Base-by-base conservation (phyloP, 768 basidiomycete genomes). In the Leucocoprinus leucothites region DNA sequence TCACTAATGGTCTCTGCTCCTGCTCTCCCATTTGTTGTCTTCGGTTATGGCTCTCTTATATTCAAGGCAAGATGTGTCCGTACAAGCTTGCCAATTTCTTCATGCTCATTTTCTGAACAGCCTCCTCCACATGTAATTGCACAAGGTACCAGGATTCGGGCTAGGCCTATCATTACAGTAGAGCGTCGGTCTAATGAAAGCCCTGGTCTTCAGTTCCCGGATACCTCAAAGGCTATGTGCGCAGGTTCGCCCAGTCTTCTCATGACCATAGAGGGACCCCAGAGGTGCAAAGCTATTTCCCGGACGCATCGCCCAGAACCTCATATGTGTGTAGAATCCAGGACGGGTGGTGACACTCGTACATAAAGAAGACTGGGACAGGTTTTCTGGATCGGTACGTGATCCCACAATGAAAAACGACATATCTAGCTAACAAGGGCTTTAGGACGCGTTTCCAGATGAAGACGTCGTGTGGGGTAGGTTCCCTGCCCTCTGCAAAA, bases 231-330 rank as follows among this genome's bases (percentile, higher is more conserved):
- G 91, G 91, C 31, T 94, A 93, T 57, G 90, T 95, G 0, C 82
- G 94, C 1, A 76, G 94, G 24, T 97, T 97, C 63, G 91, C 94
- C 0, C 93, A 96, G 70, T 82, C 83, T 65, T 95, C 92, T 53
- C 90, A 93, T 66, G 94, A 98, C 65, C 94, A 98, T 69, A 80
- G 94, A 9, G 94, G 94, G 18, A 95, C 93, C 0, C 89, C 85
- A 2, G 87, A 93, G 74, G 87, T 89, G 36, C 9, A 11, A 22
- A n/a, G n/a, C n/a, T 40, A 25, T 9, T 8, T n/a, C 4, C 3
- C 22, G n/a, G 24, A 34, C 1, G 8, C 8, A 41, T 22, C n/a
- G 38, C 13, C 19, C 3, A 16, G 19, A 24, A 50, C 21, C 24
- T 44, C 18, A 24, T 13, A 18, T n/a, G 7, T 43, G 47, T 38